phyloP scores from a whole-genome alignment of 1,139 yeast species.

The Magnusiomyces fungicola region DNA sequence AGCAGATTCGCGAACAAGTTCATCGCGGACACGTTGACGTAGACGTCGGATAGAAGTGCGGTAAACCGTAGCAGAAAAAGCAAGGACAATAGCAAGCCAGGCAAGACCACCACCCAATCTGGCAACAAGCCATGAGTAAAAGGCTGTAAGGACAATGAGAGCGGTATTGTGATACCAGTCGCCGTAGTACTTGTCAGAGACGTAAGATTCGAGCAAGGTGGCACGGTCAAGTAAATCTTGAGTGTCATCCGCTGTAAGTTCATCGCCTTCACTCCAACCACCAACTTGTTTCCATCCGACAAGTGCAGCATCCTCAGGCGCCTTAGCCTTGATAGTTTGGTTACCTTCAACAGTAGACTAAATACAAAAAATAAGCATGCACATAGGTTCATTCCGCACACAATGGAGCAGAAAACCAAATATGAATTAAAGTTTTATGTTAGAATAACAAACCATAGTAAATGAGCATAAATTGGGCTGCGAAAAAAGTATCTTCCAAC shows the following conservation, averaged over 20 bases:
- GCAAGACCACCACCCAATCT: conserved; percentile 70
- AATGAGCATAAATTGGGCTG: no score
- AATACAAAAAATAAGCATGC: no score
- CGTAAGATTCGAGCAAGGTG: conserved; percentile 60
- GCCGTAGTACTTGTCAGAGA: conserved; percentile 72
- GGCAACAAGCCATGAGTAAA: conserved; percentile 73
- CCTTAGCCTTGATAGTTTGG: conserved; percentile 12
- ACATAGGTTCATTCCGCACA: no score
- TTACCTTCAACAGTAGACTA: no score
- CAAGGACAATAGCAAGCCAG: conserved; percentile 65
- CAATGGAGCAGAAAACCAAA: no score
- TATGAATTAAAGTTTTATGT: no score
- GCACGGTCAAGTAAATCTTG: conserved; percentile 59
- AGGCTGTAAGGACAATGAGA: conserved; percentile 53
- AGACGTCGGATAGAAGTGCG: conserved; percentile 78
- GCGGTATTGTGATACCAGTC: conserved; percentile 94
- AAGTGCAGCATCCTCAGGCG: conserved; percentile 21
- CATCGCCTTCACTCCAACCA: conserved; percentile 68
- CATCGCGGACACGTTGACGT: conserved; percentile 65
- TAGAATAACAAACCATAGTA: no score
- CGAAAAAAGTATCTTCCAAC: no score
- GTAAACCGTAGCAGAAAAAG: conserved; percentile 57
- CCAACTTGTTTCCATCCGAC: conserved; percentile 94
- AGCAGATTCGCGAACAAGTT: conserved; percentile 78
- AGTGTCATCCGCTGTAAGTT: conserved; percentile 49